Conservation (phyloP, 2,329 filamentous ascomycete species). For the Periglandula ipomoeae region DNA sequence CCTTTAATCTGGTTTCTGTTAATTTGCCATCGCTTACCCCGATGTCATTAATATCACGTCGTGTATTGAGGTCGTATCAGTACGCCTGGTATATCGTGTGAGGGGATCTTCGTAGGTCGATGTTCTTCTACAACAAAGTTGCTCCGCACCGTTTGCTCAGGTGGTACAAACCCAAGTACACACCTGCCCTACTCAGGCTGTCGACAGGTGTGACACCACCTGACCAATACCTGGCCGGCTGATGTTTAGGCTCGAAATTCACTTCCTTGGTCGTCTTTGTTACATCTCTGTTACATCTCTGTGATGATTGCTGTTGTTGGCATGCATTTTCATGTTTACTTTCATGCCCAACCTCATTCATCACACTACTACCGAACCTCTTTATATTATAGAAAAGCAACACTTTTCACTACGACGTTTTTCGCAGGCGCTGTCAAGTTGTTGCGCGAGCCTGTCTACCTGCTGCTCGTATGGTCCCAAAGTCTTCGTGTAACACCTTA, state of each 20-base stretch:
- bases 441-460: background rate
- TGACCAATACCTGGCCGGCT: conserved; percentile 4
- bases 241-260: conserved; percentile 3
- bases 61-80: background rate
- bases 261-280: background rate
- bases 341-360: background rate
- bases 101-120: too few relatives aligned
- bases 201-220: conserved; percentile 5
- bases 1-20: too few relatives aligned
- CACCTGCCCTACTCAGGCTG: background rate
- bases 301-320: background rate
- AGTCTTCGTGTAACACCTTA: too few relatives aligned
- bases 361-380: too few relatives aligned
- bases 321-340: background rate
- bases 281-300: too few relatives aligned
- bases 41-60: background rate
- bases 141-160: background rate
- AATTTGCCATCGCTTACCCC: too few relatives aligned
- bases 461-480: background rate
- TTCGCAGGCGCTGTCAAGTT: background rate
- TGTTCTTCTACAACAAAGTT: background rate
- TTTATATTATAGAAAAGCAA: background rate
- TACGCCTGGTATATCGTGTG: background rate
- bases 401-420: background rate
- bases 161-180: background rate